Percentiles rank a stretch among this genome's conserved stretches.
phyloP scores from a whole-genome alignment of 441 rosid genomes.

The Gossypium davidsonii region DNA sequence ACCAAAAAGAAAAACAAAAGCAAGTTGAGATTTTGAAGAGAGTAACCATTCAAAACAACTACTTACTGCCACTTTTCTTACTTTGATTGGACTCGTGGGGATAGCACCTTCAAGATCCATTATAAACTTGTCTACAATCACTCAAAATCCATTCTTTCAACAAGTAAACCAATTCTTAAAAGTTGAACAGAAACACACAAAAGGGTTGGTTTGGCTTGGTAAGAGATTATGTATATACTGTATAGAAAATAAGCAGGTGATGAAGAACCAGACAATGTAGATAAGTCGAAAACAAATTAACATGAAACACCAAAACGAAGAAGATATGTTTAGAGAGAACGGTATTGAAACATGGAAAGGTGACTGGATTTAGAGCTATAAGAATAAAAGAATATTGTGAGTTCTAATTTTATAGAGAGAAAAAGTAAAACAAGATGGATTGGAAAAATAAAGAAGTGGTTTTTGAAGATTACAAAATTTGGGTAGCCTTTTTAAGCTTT shows the following conservation, averaged over 20 bases:
- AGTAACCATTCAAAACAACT: background rate
- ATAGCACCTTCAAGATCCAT: conserved; percentile 64
- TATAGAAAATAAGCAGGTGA: background rate
- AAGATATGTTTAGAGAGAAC: conserved; percentile 23
- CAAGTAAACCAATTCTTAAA: conserved; percentile 17
- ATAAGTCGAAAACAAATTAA: conserved; percentile 23
- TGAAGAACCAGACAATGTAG: conserved; percentile 14
- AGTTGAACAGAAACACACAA: conserved; percentile 3
- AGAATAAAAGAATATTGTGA: conserved; percentile 7
- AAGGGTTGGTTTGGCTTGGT: background rate
- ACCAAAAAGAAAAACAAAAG: background rate
- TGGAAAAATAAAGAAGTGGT: conserved; percentile 4
- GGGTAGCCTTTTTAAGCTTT: background rate
- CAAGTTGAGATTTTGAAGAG: conserved; percentile 5
- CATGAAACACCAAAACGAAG: conserved; percentile 24
- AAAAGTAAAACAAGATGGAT: background rate
- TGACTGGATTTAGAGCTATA: conserved; percentile 23
- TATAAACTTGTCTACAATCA: conserved; percentile 23
- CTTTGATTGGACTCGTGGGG: conserved; percentile 48
- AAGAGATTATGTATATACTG: background rate
- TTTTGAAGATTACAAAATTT: conserved; percentile 7
- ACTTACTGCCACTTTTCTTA: conserved; percentile 19
- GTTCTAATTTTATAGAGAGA: background rate
- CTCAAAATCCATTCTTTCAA: conserved; percentile 25
- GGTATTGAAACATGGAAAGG: conserved; percentile 12